Conservation (phyloP, 306 rosid species). For the Sindora glabra region DNA sequence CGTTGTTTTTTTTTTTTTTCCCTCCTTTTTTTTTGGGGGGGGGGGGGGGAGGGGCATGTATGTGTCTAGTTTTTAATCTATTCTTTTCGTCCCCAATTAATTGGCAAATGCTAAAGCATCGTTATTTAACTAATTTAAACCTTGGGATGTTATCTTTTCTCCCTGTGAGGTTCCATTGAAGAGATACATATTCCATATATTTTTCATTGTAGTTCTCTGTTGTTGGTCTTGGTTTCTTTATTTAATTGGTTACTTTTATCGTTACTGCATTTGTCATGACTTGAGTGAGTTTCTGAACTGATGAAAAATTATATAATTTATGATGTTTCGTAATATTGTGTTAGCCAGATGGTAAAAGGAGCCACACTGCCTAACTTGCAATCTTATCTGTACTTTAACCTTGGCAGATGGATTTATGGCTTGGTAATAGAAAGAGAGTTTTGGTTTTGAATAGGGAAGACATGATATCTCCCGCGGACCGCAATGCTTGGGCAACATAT, state of each 20-base stretch:
- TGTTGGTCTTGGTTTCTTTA: conserved; percentile 2
- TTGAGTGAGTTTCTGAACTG: too few relatives aligned
- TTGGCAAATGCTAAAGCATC: not conserved
- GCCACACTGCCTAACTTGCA: not conserved
- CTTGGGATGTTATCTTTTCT: not conserved
- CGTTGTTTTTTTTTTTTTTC: not conserved
- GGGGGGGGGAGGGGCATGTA: too few relatives aligned
- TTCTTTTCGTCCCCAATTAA: not conserved
- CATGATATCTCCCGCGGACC: conserved; percentile 80
- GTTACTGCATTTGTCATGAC: not conserved
- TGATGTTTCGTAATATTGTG: too few relatives aligned
- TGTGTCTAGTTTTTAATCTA: too few relatives aligned
- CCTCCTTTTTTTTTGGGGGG: too few relatives aligned
- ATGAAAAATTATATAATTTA: too few relatives aligned
- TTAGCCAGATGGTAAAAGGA: not conserved
- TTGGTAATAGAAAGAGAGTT: conserved; percentile 79
- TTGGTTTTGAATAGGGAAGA: conserved; percentile 95
- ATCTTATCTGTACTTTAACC: conserved; percentile 7
- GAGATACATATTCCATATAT: not conserved
- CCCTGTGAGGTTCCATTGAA: not conserved
- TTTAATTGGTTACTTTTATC: not conserved
- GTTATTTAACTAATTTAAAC: too few relatives aligned
- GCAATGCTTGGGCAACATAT: conserved; percentile 90
- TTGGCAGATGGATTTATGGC: conserved; percentile 83
- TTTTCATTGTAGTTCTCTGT: not conserved